Evolutionary conservation across 75 land plant genomes (phyloP).

Genomic region (Ceratopteris richardii): DNA sequence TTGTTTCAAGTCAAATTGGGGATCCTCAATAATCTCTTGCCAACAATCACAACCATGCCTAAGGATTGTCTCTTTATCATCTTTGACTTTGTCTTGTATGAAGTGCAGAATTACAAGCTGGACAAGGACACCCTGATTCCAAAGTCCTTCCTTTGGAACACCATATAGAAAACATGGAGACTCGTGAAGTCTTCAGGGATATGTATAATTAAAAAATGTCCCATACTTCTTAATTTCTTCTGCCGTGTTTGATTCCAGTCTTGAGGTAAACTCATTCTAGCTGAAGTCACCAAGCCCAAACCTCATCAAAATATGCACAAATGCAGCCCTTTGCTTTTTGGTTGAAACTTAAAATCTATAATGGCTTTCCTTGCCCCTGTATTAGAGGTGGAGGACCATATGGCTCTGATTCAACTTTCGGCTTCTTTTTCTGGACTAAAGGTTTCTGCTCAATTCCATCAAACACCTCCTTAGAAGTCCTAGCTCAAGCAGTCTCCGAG

Average conservation of each 20-base stretch:
- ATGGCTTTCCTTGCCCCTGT: slow-evolving; percentile 89
- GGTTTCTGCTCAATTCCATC: slow-evolving; percentile 22
- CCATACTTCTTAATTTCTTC: slow-evolving; percentile 91
- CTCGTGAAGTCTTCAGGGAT: slow-evolving; percentile 67
- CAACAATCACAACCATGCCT: slow-evolving; percentile 99
- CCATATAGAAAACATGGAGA: slow-evolving; percentile 61
- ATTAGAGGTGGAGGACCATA: slow-evolving; percentile 72
- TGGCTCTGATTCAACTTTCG: slow-evolving; percentile 46
- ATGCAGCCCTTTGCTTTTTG: slow-evolving; percentile 72
- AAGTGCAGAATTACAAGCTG: too few relatives aligned
- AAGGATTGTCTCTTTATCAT: too few relatives aligned
- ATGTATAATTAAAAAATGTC: slow-evolving; percentile 61
- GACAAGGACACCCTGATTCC: too few relatives aligned
- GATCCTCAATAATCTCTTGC: slow-evolving; percentile 85
- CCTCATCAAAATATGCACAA: slow-evolving; percentile 92
- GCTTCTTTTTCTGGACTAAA: slow-evolving; percentile 28
- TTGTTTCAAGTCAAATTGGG: slow-evolving; percentile 43
- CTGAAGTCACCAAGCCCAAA: slow-evolving; percentile 83
- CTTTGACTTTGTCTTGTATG: too few relatives aligned
- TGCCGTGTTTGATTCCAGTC: slow-evolving; percentile 65
- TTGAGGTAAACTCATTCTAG: slow-evolving; percentile 77
- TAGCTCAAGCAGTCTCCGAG: slow-evolving; percentile 52
- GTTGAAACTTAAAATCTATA: slow-evolving; percentile 77
- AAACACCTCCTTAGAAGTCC: slow-evolving; percentile 18
- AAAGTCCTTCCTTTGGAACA: too few relatives aligned